A percentile compares a stretch with the other conserved stretches of the same genome.
Conservation (phyloP, 345 rosid genomes). For the Eucalyptus erythrocorys region DNA sequence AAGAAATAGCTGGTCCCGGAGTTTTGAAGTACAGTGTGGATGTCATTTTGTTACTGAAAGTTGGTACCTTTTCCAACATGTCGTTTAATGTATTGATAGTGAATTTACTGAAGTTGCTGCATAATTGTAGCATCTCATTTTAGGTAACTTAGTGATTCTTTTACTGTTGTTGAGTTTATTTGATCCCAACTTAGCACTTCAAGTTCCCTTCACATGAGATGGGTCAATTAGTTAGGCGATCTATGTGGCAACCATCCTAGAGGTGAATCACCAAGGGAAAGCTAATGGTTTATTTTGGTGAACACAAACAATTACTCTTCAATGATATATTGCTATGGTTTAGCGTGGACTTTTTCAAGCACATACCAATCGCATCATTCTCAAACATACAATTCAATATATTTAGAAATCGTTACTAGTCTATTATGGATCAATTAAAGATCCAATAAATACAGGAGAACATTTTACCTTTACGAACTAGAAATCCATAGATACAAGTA, state of each 20-base stretch:
- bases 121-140: not conserved
- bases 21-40: constrained; percentile 93
- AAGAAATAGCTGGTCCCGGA: constrained; percentile 95
- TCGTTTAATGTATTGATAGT: not conserved
- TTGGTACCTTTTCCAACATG: constrained; percentile 23
- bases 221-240: not conserved
- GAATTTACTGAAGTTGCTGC: not conserved
- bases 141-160: not conserved
- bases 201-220: not conserved
- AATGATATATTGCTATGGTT: not conserved
- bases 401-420: not conserved
- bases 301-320: not conserved
- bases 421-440: not conserved
- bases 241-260: not conserved
- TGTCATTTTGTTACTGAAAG: constrained; percentile 87
- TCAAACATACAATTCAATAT: not conserved
- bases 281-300: not conserved
- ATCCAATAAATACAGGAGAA: not conserved
- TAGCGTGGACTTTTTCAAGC: not conserved
- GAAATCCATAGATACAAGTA: not conserved
- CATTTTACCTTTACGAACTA: not conserved
- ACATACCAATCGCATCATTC: not conserved
- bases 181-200: not conserved
- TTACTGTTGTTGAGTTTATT: not conserved
- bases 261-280: not conserved